These are phyloP conservation scores for Candida parachauliodes DNA, from an alignment of 805 yeast species.

Conservation along the genomic window DNA sequence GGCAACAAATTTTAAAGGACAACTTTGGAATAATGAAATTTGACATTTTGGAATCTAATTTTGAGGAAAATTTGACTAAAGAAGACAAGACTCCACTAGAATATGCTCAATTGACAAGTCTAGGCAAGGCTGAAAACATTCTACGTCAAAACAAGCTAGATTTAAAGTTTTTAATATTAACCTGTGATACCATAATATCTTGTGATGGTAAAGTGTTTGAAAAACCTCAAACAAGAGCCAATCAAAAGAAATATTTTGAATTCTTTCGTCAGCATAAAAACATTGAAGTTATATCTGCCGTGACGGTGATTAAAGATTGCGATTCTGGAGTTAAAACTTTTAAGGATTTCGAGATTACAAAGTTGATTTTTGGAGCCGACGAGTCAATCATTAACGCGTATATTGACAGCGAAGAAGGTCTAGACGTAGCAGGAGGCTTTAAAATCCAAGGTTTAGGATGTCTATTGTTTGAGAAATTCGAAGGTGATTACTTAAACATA, in stretches of 20 bases:
- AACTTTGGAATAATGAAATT: conserved; percentile 51
- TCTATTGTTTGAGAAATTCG: conserved; percentile 54
- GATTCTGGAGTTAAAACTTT: not conserved
- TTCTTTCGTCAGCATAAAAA: conserved; percentile 17
- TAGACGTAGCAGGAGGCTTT: conserved; percentile 89
- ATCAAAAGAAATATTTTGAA: conserved; percentile 28
- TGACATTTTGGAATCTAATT: conserved; percentile 57
- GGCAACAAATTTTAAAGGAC: conserved; percentile 60
- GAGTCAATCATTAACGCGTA: conserved; percentile 58
- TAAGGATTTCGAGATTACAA: conserved; percentile 28
- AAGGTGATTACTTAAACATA: conserved; percentile 82
- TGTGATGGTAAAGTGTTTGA: conserved; percentile 63
- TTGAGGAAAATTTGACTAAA: conserved; percentile 74
- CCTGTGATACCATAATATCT: conserved; percentile 81
- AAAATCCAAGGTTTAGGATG: conserved; percentile 75
- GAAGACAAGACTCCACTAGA: conserved; percentile 36
- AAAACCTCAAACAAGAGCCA: conserved; percentile 53
- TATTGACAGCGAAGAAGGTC: conserved; percentile 69
- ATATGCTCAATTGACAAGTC: conserved; percentile 72
- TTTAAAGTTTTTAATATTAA: conserved; percentile 18
- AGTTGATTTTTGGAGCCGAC: conserved; percentile 44
- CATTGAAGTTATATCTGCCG: conserved; percentile 33
- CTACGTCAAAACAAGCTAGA: conserved; percentile 33
- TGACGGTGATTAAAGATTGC: conserved; percentile 20
- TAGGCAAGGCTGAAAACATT: conserved; percentile 63